Percentiles rank a stretch among this genome's conserved stretches.
phyloP scores from a whole-genome alignment of 805 yeast genomes.

The Wickerhamomyces alni region DNA sequence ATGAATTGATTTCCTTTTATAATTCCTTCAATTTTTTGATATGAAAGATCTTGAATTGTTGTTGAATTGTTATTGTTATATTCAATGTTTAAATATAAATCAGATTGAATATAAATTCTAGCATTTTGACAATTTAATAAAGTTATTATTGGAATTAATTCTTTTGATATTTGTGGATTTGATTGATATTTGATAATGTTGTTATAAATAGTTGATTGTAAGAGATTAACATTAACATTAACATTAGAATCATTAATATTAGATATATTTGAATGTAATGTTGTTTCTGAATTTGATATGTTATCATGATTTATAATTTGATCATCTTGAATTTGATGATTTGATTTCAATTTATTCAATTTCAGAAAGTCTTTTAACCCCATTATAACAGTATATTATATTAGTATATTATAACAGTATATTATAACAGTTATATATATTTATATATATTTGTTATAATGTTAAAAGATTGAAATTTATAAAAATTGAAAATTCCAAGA shows the following conservation, averaged over 20 bases:
- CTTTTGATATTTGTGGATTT: constrained; percentile 41
- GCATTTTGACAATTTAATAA: constrained; percentile 65
- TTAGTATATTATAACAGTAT: no score
- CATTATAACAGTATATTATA: no score
- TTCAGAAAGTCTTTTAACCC: no score
- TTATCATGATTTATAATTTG: no score
- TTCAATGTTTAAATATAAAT: constrained; percentile 36
- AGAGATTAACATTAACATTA: no score
- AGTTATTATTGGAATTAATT: constrained; percentile 66
- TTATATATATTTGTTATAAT: no score
- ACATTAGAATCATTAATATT: no score
- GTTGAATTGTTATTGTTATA: constrained; percentile 16
- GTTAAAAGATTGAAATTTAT: not conserved
- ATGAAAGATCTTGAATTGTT: constrained; percentile 22
- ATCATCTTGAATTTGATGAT: no score
- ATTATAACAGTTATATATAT: no score
- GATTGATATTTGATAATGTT: constrained; percentile 10
- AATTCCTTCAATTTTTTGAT: constrained; percentile 9
- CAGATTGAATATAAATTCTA: constrained; percentile 44
- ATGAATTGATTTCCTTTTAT: constrained; percentile 52
- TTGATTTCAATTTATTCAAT: no score
- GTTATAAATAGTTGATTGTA: constrained; percentile 4
- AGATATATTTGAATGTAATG: no score
- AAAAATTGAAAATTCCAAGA: not conserved
- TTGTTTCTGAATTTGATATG: no score